Conservation (phyloP, 768 basidiomycete species). For the Rhizopogon salebrosus region DNA sequence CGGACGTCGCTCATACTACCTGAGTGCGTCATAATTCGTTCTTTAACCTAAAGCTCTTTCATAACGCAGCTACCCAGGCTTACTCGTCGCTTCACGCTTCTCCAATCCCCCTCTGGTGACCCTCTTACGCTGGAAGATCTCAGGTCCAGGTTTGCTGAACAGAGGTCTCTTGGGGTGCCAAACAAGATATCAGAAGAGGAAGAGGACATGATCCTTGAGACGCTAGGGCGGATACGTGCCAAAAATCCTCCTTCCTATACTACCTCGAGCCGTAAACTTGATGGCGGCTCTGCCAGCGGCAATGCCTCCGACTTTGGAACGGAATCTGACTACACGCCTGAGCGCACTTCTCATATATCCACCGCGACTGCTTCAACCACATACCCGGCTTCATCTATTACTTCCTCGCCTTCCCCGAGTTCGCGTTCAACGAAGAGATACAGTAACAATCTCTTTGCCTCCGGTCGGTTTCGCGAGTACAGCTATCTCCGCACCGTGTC, state of each 20-base stretch:
- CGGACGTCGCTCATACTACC: constrained; percentile 83
- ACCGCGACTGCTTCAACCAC: constrained; percentile 33
- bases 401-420: constrained; percentile 30
- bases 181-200: constrained; percentile 77
- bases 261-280: constrained; percentile 10
- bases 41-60: constrained; percentile 8
- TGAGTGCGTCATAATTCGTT: constrained; percentile 51
- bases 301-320: constrained; percentile 11
- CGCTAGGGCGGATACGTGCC: constrained; percentile 51
- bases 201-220: constrained; percentile 79
- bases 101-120: constrained; percentile 63
- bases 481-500: constrained; percentile 58
- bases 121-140: constrained; percentile 63
- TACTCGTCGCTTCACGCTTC: constrained; percentile 75
- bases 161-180: constrained; percentile 62
- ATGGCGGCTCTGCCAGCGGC: constrained; percentile 13
- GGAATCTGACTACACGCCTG: constrained; percentile 28
- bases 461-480: constrained; percentile 74
- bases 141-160: constrained; percentile 64
- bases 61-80: constrained; percentile 44
- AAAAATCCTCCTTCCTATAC: constrained; percentile 21
- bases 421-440: constrained; percentile 61
- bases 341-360: constrained; percentile 29
- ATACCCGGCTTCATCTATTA: constrained; percentile 35
- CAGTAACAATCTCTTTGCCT: constrained; percentile 85